Evolutionary conservation across 257 asterid genomes (phyloP).

Genomic region (Solanum lignicaule): DNA sequence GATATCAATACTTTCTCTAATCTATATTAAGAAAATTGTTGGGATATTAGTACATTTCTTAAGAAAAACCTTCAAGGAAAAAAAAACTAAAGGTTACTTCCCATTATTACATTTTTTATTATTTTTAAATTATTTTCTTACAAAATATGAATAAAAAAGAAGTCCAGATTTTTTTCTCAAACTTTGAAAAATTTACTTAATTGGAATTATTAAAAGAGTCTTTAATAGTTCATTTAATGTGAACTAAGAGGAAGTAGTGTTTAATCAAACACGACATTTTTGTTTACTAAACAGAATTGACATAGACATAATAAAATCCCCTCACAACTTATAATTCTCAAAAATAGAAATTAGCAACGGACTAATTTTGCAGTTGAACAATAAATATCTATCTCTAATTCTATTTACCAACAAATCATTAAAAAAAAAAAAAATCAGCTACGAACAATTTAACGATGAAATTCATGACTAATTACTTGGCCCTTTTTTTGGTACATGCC

Average conservation of each 20-base stretch:
- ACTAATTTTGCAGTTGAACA: neutral
- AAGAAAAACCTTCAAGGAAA: no score
- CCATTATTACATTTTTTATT: no score
- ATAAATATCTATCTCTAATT: neutral
- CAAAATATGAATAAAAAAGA: no score
- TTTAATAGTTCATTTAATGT: no score
- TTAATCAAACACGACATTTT: neutral
- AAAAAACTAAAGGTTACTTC: no score
- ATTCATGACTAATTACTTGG: constrained; percentile 10
- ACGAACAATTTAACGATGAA: neutral
- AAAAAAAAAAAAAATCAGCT: no score
- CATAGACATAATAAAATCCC: neutral
- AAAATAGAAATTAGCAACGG: neutral
- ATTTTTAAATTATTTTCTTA: no score
- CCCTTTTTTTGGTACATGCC: constrained; percentile 80
- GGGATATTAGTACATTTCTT: no score
- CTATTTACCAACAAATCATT: neutral
- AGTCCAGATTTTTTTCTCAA: no score
- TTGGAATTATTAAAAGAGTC: no score
- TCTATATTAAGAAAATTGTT: no score
- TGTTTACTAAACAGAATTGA: neutral
- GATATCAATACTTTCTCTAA: no score
- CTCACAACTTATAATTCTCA: neutral
- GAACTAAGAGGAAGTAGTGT: neutral
- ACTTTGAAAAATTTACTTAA: neutral